Percentiles rank a stretch among this genome's conserved stretches.
phyloP scores from a whole-genome alignment of 345 rosid genomes.

The Syzygium jambos region DNA sequence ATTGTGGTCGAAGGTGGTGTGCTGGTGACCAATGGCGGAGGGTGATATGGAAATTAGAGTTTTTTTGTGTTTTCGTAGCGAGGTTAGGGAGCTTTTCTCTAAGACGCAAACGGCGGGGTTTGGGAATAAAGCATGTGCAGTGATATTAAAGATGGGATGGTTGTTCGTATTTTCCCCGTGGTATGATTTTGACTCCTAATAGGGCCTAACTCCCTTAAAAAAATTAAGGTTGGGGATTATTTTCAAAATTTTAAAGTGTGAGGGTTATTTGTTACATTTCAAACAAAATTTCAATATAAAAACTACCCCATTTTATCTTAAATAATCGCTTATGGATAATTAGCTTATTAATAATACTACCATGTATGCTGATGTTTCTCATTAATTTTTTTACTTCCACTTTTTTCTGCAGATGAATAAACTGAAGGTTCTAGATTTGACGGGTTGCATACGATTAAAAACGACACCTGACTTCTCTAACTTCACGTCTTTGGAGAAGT shows the following conservation, averaged over 20 bases:
- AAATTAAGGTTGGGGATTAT: too few species aligned
- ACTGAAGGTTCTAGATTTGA: neutral
- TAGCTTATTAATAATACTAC: accelerated
- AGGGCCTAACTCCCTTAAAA: too few species aligned
- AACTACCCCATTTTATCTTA: neutral
- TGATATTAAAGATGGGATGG: neutral
- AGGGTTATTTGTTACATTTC: neutral
- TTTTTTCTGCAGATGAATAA: neutral
- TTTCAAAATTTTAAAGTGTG: neutral
- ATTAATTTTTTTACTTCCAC: accelerated
- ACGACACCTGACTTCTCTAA: neutral
- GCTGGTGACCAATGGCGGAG: accelerated
- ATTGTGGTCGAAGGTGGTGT: neutral
- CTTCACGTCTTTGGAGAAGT: neutral
- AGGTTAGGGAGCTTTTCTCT: neutral
- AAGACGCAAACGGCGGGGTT: neutral
- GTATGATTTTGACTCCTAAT: too few species aligned
- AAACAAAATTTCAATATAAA: too few species aligned
- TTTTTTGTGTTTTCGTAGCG: accelerated
- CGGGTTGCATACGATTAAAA: neutral
- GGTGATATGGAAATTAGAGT: accelerated
- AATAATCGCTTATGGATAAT: too few species aligned
- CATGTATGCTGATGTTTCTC: neutral
- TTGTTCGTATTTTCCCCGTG: too few species aligned
- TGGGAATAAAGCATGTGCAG: neutral